These are phyloP conservation scores for Backusella tuberculispora DNA, from an alignment of 192 early-diverging fungal species.

Conservation along the genomic window DNA sequence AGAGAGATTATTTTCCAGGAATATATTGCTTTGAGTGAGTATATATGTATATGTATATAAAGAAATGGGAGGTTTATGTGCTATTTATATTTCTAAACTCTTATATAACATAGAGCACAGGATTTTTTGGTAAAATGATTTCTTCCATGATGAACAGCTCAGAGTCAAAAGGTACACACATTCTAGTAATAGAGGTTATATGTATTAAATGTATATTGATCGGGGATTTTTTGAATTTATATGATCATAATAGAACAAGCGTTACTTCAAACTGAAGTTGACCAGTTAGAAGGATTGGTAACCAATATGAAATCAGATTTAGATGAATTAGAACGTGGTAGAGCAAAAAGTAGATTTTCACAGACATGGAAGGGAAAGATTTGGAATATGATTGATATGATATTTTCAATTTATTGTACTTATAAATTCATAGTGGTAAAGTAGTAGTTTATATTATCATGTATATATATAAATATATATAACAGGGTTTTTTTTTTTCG, in stretches of 20 bases:
- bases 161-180: background rate
- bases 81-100: background rate
- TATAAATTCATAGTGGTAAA: slow-evolving; percentile 83
- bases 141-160: slow-evolving; percentile 1
- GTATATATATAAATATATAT: background rate
- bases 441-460: background rate
- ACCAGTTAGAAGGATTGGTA: slow-evolving; percentile 19
- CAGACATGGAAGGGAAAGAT: slow-evolving; percentile 61
- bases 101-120: background rate
- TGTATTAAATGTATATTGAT: background rate
- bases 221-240: background rate
- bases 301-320: slow-evolving; percentile 32
- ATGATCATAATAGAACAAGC: slow-evolving; percentile 3
- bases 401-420: slow-evolving; percentile 89
- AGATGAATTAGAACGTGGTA: slow-evolving; percentile 29
- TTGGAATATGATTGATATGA: slow-evolving; percentile 80
- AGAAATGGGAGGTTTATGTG: too few relatives aligned
- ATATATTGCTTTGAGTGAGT: background rate
- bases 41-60: background rate
- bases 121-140: background rate
- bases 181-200: background rate
- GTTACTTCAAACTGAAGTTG: slow-evolving; percentile 27
- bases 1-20: background rate
- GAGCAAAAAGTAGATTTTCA: slow-evolving; percentile 24
- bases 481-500: too few relatives aligned